Base-by-base conservation (phyloP, 805 yeast genomes). In the Metschnikowia proteae region DNA sequence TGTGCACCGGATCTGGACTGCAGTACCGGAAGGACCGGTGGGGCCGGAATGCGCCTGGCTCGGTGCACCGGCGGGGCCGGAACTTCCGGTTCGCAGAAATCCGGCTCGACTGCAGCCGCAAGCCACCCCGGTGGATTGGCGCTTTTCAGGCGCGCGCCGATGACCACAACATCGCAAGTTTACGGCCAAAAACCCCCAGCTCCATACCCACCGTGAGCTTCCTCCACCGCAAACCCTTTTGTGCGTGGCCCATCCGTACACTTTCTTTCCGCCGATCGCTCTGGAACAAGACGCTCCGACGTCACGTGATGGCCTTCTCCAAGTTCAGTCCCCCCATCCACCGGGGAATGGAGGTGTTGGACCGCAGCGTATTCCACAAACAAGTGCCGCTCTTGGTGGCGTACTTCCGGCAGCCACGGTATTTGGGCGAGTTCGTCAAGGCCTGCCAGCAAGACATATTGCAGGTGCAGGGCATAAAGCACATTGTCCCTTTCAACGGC, bases 381-480 rank as follows among this genome's bases (percentile, higher is more conserved):
- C 67, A 72, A n/a, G 67, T 87, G 10, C 76, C 80, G 1, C 68
- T 89, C 22, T 79, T 87, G 56, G 85, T 83, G 27, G 89, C 91
- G 0, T 67, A 72, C 44, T 81, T 92, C 58, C 82, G 84, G 4
- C 82, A 90, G 47, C 88, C 92, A 1, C 78, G 51, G 60, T 70
- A 54, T 49, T 73, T 89, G 29, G 82, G 88, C 4, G 59, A 59
- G 2, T 84, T 90, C 62, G 78, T 83, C n/a, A 84, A 82, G 59
- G 57, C 65, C 3, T 77, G 79, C 61, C 75, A 77, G 45, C 60
- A 66, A 7, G 94, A 85, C 55, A 71, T 88, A n/a, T 67, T 92
- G 28, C 79, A 80, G 52, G 59, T 87, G n/a, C 87, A 88, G 11
- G 78, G 86, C 5, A 70, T 88, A 5, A 81, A 88, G 22, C 86